Base-by-base conservation (phyloP, 768 basidiomycete genomes). In the Leucocoprinus birnbaumii region DNA sequence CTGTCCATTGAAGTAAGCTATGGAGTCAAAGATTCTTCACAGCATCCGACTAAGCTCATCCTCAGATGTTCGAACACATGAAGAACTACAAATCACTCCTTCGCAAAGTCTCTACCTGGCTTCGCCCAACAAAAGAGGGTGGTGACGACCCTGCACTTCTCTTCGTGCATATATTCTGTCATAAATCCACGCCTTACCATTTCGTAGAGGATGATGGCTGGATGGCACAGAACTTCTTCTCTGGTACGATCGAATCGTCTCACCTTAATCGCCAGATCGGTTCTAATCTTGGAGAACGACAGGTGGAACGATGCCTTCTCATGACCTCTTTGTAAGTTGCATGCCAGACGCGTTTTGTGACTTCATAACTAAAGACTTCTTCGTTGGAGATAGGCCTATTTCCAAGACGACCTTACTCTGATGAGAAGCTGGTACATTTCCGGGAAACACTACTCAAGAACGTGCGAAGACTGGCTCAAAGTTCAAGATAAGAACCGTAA, bases 151-250 rank as follows among this genome's bases (percentile, higher is more conserved):
- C 79, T 24, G 72, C 83, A 0, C 73, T 86, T 0, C 67, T 88
- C 24, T 89, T 87, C 66, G 74, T 87, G 24, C 87, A 89, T 61
- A 80, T 88, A 24, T 88, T 89, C 70, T 87, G 85, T 60, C 86
- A 88, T 64, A 65, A 66, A 41, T 75, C 73, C 3, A 83, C 72
- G 0, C 84, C 86, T 6, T 88, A 89, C 62, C 84, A 88, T 59
- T 89, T 87, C 57, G 82, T 82, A 53, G 79, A 84, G 51, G 75
- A 73, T 51, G 86, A 87, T 56, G 84, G 85, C 4, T 88, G 87
- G 86, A 89, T 89, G 87, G 79, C 84, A 4, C 72, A 84, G 67
- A 84, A 80, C 35, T 88, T 89, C 71, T 87, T 88, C 65, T 82
- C 84, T 8, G 84, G 79, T 76, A 55, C 22, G 63, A 45, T 11